Base-by-base conservation (phyloP, 441 rosid species). In the Populus tomentosa region DNA sequence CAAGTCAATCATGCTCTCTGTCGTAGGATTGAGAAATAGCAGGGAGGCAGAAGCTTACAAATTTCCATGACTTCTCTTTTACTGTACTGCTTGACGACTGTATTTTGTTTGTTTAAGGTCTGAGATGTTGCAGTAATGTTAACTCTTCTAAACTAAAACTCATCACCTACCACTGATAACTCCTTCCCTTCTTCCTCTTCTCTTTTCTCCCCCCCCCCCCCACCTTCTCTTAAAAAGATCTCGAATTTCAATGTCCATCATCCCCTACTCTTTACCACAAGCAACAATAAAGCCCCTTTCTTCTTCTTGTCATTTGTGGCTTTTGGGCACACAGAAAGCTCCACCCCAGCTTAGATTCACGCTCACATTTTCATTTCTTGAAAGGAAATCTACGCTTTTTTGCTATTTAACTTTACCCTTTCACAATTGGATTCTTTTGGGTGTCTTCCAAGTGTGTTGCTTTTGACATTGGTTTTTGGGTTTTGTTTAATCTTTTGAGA, bases 111-210 rank as follows among this genome's bases (percentile, higher is more conserved):
- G 78, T 70, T 75, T 64, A 67, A 73, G 76, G 69, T 66, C 35
- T 74, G 24, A 24, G 4, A 38, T 53, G 35, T 77, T 72, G 80
- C 38, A 70, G 77, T 11, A 67, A 61, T 63, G 66, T 73, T 7
- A 68, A 42, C 69, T 62, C 76, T 69, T 79, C 53, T 13, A 13
- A 42, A 42, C 82, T 82, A 81, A 30, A 83, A 73, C 86, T 82
- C 88, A 75, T 81, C 87, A 91, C 93, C 95, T 73, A 88, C 87
- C 87, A 28, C 86, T 82, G 93, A 87, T 82, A 86, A 85, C 86
- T 85, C 88, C 91, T 77, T 76, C 78, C 68, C 87, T 76, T 85
- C 87, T 85, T 67, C 62, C 69, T 72, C 70, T 70, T 26, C 38
- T 62, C 38, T 64, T 72, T 69, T 9, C 33, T 30, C 70, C 65